Evolutionary conservation across 305 asterid species (phyloP).

Genomic region (Rubia tinctorum): DNA sequence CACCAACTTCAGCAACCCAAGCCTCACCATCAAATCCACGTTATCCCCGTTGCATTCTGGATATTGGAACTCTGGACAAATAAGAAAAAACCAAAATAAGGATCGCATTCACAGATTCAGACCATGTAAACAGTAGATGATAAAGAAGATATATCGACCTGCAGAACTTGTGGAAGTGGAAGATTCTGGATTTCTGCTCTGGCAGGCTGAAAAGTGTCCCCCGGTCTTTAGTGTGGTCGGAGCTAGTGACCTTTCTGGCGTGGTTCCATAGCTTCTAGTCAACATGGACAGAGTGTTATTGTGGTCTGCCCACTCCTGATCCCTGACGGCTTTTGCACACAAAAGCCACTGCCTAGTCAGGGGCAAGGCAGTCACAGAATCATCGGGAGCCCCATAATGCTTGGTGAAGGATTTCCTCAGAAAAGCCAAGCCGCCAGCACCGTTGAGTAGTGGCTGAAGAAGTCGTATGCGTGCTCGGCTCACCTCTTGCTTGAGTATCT

Average conservation of each 20-base stretch:
- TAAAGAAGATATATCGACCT: neutral
- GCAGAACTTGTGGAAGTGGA: slow-evolving; percentile 13
- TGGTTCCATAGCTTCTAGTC: slow-evolving; percentile 28
- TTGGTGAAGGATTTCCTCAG: slow-evolving; percentile 66
- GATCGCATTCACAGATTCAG: neutral
- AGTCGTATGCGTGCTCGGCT: slow-evolving; percentile 80
- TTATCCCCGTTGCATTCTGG: slow-evolving; percentile 80
- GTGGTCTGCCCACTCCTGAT: slow-evolving; percentile 78
- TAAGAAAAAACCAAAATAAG: neutral
- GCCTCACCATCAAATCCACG: slow-evolving; percentile 68
- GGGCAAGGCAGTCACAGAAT: slow-evolving; percentile 52
- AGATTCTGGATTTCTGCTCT: slow-evolving; percentile 32
- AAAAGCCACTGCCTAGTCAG: slow-evolving; percentile 65
- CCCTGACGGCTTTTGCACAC: slow-evolving; percentile 37
- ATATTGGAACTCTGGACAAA: slow-evolving; percentile 39
- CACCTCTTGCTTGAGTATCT: slow-evolving; percentile 83
- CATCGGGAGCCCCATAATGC: slow-evolving; percentile 71
- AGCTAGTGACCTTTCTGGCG: slow-evolving; percentile 48
- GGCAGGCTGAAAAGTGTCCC: slow-evolving; percentile 49
- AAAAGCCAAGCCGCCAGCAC: slow-evolving; percentile 73
- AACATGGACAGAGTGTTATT: slow-evolving; percentile 32
- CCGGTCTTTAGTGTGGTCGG: slow-evolving; percentile 74
- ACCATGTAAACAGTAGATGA: neutral
- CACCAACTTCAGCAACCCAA: slow-evolving; percentile 79
- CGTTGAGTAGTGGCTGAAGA: slow-evolving; percentile 78